These are phyloP conservation scores for Pistacia vera DNA, from an alignment of 345 rosid genomes.

Conservation along the genomic window DNA sequence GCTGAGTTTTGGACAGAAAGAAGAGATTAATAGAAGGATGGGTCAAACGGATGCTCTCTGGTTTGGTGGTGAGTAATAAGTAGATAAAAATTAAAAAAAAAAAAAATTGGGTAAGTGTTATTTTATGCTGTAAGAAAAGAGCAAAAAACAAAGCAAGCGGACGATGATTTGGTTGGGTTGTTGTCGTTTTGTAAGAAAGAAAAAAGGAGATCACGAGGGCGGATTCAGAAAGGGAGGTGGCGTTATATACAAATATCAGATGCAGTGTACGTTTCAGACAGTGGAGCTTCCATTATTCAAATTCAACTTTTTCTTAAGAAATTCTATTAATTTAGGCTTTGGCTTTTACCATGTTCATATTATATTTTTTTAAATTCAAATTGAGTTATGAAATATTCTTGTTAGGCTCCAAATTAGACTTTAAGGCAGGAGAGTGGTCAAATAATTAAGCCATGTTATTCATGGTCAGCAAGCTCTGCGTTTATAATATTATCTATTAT, in stretches of 20 bases:
- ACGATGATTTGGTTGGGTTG: background rate
- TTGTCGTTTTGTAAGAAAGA: conserved; percentile 7
- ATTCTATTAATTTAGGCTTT: no score
- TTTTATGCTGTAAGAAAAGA: background rate
- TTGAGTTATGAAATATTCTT: no score
- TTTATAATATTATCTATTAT: no score
- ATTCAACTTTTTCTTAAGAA: no score
- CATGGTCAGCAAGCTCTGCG: no score
- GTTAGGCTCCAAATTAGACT: no score
- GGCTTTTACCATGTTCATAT: no score
- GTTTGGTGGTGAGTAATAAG: background rate
- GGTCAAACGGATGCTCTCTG: conserved; percentile 4
- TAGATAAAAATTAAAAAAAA: no score
- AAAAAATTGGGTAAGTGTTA: no score
- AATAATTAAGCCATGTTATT: no score
- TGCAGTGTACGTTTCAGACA: conserved; percentile 3
- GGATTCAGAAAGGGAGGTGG: background rate
- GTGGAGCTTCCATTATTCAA: background rate
- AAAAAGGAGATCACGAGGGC: conserved; percentile 14
- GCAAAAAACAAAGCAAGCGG: conserved; percentile 1
- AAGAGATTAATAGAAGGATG: background rate
- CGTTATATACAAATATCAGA: background rate
- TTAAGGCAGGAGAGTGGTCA: no score
- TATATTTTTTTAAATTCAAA: no score
- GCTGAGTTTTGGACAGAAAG: background rate